phyloP scores from a whole-genome alignment of 805 yeast species.

The Cyberlindnera euphorbiiphila region DNA sequence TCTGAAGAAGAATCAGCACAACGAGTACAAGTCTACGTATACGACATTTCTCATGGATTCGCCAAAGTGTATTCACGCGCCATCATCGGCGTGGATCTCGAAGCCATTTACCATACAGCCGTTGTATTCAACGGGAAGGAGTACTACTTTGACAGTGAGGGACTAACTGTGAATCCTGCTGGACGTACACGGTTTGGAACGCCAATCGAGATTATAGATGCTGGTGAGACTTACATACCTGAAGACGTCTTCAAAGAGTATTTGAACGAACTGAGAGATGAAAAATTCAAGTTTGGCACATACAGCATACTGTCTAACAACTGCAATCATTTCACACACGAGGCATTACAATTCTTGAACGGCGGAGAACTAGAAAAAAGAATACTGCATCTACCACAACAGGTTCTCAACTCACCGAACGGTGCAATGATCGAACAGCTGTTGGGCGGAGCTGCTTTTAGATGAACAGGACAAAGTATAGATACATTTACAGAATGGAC shows the following conservation, averaged over 20 bases:
- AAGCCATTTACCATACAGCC: conserved; percentile 67
- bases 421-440: conserved; percentile 44
- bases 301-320: conserved; percentile 61
- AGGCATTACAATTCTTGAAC: conserved; percentile 51
- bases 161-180: conserved; percentile 39
- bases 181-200: conserved; percentile 57
- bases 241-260: conserved; percentile 51
- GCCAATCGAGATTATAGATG: conserved; percentile 48
- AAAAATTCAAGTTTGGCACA: conserved; percentile 34
- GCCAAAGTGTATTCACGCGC: conserved; percentile 49
- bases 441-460: conserved; percentile 22
- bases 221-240: conserved; percentile 51
- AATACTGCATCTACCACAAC: conserved; percentile 49
- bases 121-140: conserved; percentile 53
- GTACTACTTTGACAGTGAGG: conserved; percentile 58
- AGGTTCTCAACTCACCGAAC: conserved; percentile 46
- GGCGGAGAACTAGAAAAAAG: conserved; percentile 52
- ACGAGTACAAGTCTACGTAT: conserved; percentile 36
- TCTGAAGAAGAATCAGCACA: conserved; percentile 2
- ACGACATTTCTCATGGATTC: conserved; percentile 60
- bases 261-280: conserved; percentile 44
- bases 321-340: conserved; percentile 66
- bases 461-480: no score
- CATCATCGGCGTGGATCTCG: conserved; percentile 49
- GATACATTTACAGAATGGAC: no score